These are phyloP conservation scores for Eremomyces bilateralis DNA, from an alignment of 495 filamentous ascomycete genomes.

Conservation along the genomic window DNA sequence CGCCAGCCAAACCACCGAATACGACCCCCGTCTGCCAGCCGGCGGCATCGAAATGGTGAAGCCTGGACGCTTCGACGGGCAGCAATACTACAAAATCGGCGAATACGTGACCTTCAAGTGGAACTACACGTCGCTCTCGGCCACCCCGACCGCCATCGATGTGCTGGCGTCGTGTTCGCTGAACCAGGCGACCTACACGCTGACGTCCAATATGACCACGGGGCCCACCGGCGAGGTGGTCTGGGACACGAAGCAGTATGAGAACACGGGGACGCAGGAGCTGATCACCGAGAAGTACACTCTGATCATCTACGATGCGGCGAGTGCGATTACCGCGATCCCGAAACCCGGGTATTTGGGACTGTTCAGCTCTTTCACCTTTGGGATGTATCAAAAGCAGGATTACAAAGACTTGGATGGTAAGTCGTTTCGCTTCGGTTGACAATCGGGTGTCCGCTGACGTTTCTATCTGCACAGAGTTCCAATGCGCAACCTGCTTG, in stretches of 20 bases:
- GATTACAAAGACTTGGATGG: constrained; percentile 38
- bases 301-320: constrained; percentile 59
- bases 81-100: constrained; percentile 73
- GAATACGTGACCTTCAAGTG: constrained; percentile 70
- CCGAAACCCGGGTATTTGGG: constrained; percentile 53
- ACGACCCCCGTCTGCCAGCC: constrained; percentile 36
- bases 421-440: constrained; percentile 23
- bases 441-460: no score
- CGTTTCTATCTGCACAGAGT: no score
- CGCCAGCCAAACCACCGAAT: constrained; percentile 26
- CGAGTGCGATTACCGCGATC: constrained; percentile 34
- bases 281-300: constrained; percentile 63
- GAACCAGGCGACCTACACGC: constrained; percentile 42
- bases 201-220: constrained; percentile 40
- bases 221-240: constrained; percentile 32
- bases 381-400: constrained; percentile 64
- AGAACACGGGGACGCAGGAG: constrained; percentile 34
- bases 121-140: constrained; percentile 82
- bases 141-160: constrained; percentile 58
- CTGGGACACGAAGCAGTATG: constrained; percentile 65
- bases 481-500: constrained; percentile 47
- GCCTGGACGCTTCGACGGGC: constrained; percentile 32
- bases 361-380: constrained; percentile 37
- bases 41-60: constrained; percentile 71
- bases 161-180: constrained; percentile 57